phyloP scores from a whole-genome alignment of 495 filamentous ascomycete species.

The Trichoderma virens region DNA sequence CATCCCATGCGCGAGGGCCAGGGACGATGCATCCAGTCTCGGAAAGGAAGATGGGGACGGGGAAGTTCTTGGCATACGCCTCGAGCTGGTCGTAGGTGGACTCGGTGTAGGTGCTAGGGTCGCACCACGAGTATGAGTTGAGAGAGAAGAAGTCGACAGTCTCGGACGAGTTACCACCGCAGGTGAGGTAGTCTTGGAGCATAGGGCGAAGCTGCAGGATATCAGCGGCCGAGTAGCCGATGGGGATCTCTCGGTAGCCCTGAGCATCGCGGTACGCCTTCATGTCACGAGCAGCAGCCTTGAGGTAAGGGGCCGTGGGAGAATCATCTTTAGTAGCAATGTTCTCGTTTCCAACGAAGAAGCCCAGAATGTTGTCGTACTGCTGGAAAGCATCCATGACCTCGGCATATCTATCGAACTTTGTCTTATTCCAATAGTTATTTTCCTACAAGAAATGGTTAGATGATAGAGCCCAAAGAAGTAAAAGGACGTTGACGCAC shows the following conservation, averaged over 20 bases:
- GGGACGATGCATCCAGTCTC: conserved; percentile 71
- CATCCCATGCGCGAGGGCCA: conserved; percentile 62
- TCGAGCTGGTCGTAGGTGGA: conserved; percentile 68
- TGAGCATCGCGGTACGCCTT: conserved; percentile 73
- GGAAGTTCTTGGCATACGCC: conserved; percentile 39
- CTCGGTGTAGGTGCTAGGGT: conserved; percentile 47
- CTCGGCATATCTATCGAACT: conserved; percentile 55
- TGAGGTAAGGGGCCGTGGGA: conserved; percentile 68
- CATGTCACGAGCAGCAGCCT: conserved; percentile 71
- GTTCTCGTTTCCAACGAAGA: conserved; percentile 86
- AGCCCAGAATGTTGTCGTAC: conserved; percentile 72
- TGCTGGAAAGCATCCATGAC: conserved; percentile 73
- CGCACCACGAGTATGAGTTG: conserved; percentile 88
- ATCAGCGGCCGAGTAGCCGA: conserved; percentile 89
- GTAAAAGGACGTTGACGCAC: conserved; percentile 32
- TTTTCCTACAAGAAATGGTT: conserved; percentile 27
- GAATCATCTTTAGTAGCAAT: conserved; percentile 55
- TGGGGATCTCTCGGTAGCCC: conserved; percentile 72
- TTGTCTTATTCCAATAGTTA: conserved; percentile 61
- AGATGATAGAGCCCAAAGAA: background rate
- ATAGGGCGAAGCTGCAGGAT: conserved; percentile 73
- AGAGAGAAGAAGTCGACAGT: conserved; percentile 76
- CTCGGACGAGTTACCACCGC: conserved; percentile 58
- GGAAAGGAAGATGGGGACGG: conserved; percentile 78
- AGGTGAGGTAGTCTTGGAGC: conserved; percentile 84